A percentile compares a stretch with the other conserved stretches of the same genome.
Conservation (phyloP, 2,329 filamentous ascomycete genomes). For the Gnomoniopsis smithogilvyi region DNA sequence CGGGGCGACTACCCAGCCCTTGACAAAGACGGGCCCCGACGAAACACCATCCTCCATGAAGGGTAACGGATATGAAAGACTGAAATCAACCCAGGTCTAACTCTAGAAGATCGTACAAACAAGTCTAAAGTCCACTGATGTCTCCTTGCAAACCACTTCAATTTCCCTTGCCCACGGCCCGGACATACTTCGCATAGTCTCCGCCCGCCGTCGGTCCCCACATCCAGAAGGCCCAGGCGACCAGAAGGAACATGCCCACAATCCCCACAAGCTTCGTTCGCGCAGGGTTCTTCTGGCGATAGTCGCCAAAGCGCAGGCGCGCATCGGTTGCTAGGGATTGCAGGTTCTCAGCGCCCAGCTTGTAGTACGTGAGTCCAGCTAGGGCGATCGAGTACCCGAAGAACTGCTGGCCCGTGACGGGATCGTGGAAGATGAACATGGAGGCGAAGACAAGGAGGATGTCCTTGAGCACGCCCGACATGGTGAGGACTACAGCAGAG, state of each 20-base stretch:
- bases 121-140: not conserved
- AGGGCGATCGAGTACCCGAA: slow-evolving; percentile 66
- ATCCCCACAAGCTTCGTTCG: slow-evolving; percentile 10
- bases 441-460: slow-evolving; percentile 67
- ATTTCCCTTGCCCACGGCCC: not conserved
- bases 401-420: slow-evolving; percentile 61
- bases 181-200: slow-evolving; percentile 11
- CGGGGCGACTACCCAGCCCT: too few species aligned
- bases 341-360: slow-evolving; percentile 17
- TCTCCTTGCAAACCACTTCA: not conserved
- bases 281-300: slow-evolving; percentile 16
- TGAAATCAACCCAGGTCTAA: too few species aligned
- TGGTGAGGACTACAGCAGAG: slow-evolving; percentile 69
- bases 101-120: not conserved
- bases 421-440: slow-evolving; percentile 65
- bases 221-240: slow-evolving; percentile 7
- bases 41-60: too few species aligned
- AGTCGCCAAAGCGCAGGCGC: slow-evolving; percentile 15
- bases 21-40: too few species aligned
- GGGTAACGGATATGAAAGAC: too few species aligned
- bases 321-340: slow-evolving; percentile 15
- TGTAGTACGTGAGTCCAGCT: slow-evolving; percentile 28
- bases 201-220: slow-evolving; percentile 9
- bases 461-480: slow-evolving; percentile 70
- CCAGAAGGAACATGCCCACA: slow-evolving; percentile 1